Conservation (phyloP, 345 rosid genomes). For the Arabidopsis thaliana region DNA sequence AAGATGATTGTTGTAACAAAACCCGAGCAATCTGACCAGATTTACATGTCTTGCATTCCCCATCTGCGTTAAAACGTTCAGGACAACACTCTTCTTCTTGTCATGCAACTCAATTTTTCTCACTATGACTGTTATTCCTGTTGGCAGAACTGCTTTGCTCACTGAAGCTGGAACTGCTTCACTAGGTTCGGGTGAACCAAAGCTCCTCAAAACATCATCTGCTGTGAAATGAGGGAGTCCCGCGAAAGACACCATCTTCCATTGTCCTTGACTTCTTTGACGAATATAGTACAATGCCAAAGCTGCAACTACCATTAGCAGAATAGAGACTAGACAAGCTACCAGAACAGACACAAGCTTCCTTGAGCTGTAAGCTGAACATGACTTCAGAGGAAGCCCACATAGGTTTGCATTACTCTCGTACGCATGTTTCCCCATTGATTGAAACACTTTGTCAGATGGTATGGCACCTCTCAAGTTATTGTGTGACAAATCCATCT, state of each 20-base stretch:
- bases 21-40: constrained; percentile 79
- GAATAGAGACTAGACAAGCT: constrained; percentile 54
- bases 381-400: constrained; percentile 71
- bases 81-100: constrained; percentile 47
- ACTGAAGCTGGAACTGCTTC: constrained; percentile 53
- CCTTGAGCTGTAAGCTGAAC: constrained; percentile 61
- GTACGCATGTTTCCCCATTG: constrained; percentile 70
- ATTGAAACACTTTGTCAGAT: constrained; percentile 53
- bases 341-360: constrained; percentile 63
- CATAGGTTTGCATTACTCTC: constrained; percentile 74
- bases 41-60: constrained; percentile 86
- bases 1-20: constrained; percentile 73
- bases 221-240: constrained; percentile 85
- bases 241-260: constrained; percentile 78
- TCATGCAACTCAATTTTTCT: constrained; percentile 66
- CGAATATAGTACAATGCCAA: constrained; percentile 58
- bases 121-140: constrained; percentile 84
- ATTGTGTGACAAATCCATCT: constrained; percentile 69
- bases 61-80: constrained; percentile 56
- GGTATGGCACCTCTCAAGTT: constrained; percentile 74
- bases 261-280: constrained; percentile 60
- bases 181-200: constrained; percentile 51
- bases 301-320: constrained; percentile 53
- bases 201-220: constrained; percentile 75
- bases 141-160: constrained; percentile 77